Percentiles rank a stretch among this genome's conserved stretches.
phyloP scores from a whole-genome alignment of 1,284 basidiomycete genomes.

The Trichosporon ovoides region DNA sequence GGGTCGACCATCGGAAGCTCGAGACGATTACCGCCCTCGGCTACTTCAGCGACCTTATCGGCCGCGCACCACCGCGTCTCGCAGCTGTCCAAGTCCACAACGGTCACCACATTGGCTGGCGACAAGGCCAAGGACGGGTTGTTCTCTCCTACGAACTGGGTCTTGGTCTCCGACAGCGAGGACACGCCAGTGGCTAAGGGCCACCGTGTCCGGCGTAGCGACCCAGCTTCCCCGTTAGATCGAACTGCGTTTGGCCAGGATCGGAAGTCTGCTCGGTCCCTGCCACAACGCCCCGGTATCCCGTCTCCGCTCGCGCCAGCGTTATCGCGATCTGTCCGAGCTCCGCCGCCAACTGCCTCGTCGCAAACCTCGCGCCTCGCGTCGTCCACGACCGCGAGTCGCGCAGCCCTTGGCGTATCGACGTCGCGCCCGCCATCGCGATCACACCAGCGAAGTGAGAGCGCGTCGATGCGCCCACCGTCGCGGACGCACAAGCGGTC shows the following conservation, averaged over 20 bases:
- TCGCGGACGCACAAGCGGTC: background rate
- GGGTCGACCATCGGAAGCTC: conserved; percentile 18
- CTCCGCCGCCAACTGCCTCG: background rate
- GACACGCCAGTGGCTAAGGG: conserved; percentile 19
- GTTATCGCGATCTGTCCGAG: background rate
- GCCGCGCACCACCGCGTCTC: conserved; percentile 7
- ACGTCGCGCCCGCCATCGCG: conserved; percentile 6
- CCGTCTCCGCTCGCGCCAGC: conserved; percentile 38
- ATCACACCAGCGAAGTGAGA: background rate
- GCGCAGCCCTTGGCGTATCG: background rate
- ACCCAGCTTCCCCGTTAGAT: conserved; percentile 26
- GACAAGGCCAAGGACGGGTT: conserved; percentile 14
- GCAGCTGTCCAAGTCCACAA: conserved; percentile 6
- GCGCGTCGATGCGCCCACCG: background rate
- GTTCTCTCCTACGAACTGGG: conserved; percentile 40
- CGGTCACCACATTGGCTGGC: background rate
- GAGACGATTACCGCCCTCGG: background rate
- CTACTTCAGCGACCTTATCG: background rate
- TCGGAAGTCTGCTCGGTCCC: conserved; percentile 15
- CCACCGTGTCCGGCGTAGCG: conserved; percentile 7
- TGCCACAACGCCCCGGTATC: conserved; percentile 41
- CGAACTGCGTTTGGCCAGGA: background rate
- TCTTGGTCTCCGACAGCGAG: conserved; percentile 38
- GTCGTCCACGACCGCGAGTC: background rate
- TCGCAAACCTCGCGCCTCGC: background rate